These are phyloP conservation scores for Cenchrus purpureus DNA, from an alignment of 176 grass and related monocot genomes.

Conservation along the genomic window DNA sequence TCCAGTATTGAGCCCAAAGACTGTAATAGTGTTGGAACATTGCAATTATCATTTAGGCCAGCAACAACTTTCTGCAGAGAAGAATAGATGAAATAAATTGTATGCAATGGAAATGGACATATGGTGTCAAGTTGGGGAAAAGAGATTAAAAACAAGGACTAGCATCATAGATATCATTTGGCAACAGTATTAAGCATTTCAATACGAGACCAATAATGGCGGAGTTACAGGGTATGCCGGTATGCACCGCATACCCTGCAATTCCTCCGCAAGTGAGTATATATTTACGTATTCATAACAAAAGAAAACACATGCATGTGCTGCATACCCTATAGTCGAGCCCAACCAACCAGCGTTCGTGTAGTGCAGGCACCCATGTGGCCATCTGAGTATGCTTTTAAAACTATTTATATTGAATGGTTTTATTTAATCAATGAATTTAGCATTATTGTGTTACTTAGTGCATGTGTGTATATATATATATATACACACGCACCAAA, in stretches of 20 bases:
- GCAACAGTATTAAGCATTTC: constrained; percentile 25
- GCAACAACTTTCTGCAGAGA: constrained; percentile 75
- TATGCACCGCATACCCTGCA: not conserved
- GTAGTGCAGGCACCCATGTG: too few species aligned
- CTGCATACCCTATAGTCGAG: too few species aligned
- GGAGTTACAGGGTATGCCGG: not conserved
- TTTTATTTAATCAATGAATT: too few species aligned
- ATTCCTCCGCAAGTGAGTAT: too few species aligned
- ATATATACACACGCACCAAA: too few species aligned
- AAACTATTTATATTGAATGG: too few species aligned
- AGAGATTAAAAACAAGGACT: constrained; percentile 23
- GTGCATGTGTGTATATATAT: too few species aligned
- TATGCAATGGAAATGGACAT: constrained; percentile 17
- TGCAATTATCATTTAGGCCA: constrained; percentile 53
- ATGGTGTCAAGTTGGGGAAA: not conserved
- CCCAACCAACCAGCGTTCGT: too few species aligned
- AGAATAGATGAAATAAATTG: constrained; percentile 38
- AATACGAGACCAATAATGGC: constrained; percentile 23
- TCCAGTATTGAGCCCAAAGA: constrained; percentile 80
- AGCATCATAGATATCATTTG: constrained; percentile 25
- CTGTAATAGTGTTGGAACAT: constrained; percentile 79
- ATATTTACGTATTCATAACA: too few species aligned
- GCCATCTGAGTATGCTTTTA: too few species aligned
- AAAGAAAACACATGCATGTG: not conserved
- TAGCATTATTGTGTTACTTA: too few species aligned